These are phyloP conservation scores for Ophiocordyceps camponoti-floridani DNA, from an alignment of 2,329 filamentous ascomycete genomes.

Conservation along the genomic window DNA sequence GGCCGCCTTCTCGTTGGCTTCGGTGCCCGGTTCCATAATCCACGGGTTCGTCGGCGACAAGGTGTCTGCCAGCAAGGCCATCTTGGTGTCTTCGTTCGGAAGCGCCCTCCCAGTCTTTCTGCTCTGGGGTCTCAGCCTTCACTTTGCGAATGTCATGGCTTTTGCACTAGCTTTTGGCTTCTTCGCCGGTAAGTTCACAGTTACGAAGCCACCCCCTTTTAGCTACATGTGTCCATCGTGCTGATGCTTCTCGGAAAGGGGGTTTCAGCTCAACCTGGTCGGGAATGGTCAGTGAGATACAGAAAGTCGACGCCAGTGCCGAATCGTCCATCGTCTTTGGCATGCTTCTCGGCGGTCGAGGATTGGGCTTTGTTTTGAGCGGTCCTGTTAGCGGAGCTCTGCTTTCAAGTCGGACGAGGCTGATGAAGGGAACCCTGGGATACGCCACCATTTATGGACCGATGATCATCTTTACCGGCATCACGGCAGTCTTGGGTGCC, in stretches of 20 bases:
- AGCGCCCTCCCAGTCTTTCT: slow-evolving; percentile 38
- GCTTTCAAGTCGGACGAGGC: slow-evolving; percentile 7
- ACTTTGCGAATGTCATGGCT: slow-evolving; percentile 32
- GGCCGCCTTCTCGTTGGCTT: slow-evolving; percentile 38
- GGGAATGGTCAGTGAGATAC: slow-evolving; percentile 26
- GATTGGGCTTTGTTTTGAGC: slow-evolving; percentile 11
- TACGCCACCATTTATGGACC: slow-evolving; percentile 14
- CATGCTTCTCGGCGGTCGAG: slow-evolving; percentile 12
- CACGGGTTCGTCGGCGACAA: slow-evolving; percentile 41
- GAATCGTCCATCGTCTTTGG: slow-evolving; percentile 13
- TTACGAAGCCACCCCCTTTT: not conserved
- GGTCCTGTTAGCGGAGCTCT: slow-evolving; percentile 12
- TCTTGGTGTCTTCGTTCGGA: slow-evolving; percentile 37
- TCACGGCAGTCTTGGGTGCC: not conserved
- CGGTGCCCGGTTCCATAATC: slow-evolving; percentile 37
- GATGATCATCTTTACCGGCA: slow-evolving; percentile 14
- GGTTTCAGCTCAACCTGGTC: slow-evolving; percentile 45
- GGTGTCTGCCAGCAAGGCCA: slow-evolving; percentile 31
- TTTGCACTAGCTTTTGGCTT: slow-evolving; percentile 48
- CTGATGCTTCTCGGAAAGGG: slow-evolving; percentile 8
- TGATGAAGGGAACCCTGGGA: slow-evolving; percentile 10
- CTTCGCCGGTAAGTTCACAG: slow-evolving; percentile 29
- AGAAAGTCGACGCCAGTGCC: slow-evolving; percentile 6
- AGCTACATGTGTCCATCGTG: not conserved
- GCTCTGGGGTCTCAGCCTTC: slow-evolving; percentile 41